Evolutionary conservation across 768 basidiomycete genomes (phyloP).

Genomic region (Tephrocybe rancida): DNA sequence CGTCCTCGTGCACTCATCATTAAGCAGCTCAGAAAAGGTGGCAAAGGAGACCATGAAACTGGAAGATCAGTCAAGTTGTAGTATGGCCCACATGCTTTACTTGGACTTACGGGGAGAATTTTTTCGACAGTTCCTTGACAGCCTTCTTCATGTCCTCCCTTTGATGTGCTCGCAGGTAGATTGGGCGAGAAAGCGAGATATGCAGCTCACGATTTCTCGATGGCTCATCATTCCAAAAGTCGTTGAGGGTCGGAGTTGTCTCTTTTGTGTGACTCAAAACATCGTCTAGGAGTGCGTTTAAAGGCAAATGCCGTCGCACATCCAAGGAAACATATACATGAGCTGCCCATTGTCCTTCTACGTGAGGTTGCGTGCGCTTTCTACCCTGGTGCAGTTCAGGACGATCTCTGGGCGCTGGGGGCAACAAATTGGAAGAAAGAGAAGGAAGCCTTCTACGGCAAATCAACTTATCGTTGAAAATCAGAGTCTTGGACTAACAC

Average conservation of each 20-base stretch:
- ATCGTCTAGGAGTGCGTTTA: slow-evolving; percentile 49
- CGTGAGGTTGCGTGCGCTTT: slow-evolving; percentile 70
- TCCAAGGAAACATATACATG: slow-evolving; percentile 75
- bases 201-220: slow-evolving; percentile 57
- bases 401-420: slow-evolving; percentile 61
- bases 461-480: neutral
- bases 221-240: slow-evolving; percentile 34
- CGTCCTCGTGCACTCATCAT: slow-evolving; percentile 80
- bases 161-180: slow-evolving; percentile 81
- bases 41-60: slow-evolving; percentile 81
- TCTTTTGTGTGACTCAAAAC: slow-evolving; percentile 46
- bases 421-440: slow-evolving; percentile 50
- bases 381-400: slow-evolving; percentile 87
- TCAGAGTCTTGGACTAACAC: slow-evolving; percentile 2
- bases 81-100: neutral
- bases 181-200: slow-evolving; percentile 83
- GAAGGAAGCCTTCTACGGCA: slow-evolving; percentile 60
- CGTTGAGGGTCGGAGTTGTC: slow-evolving; percentile 48
- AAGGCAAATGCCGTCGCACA: slow-evolving; percentile 40
- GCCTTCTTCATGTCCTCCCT: slow-evolving; percentile 69
- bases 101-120: slow-evolving; percentile 45
- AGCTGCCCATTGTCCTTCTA: slow-evolving; percentile 84
- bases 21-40: slow-evolving; percentile 66
- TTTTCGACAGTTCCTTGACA: slow-evolving; percentile 53
- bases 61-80: neutral